Evolutionary conservation across 192 early-diverging fungal species (phyloP), one percentile per base, ranked within the genome.

Genomic region (Globomyces pollinis-pini): DNA sequence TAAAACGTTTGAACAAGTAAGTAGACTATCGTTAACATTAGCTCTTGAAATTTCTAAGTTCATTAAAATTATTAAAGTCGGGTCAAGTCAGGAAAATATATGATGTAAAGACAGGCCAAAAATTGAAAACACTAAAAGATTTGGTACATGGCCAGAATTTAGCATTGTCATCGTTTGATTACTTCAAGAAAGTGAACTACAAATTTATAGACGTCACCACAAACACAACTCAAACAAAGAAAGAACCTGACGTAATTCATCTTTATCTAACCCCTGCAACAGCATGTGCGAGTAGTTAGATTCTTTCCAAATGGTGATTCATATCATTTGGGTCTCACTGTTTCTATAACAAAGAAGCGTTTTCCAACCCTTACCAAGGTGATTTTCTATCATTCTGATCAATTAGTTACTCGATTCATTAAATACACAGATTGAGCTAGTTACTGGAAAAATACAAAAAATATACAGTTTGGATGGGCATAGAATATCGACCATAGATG

Each of bases 301-400:
- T 73, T 76, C 51, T 79, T 68, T 49, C 77, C 77, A 13, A 79
- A 79, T 49, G 77, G 77, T 0, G 77, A 79, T 45, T 21, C 64
- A 12, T 72, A 78, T 36, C 71, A 80, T 43, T 66, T 44, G 45
- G 78, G 78, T 8, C 69, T 62, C 31, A 63, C 50, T 16, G 36
- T 80, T 52, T 67, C 72, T 1, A 50, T 80, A 21, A 65, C 59
- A 13, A 42, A 69, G 29, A 64, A 53, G 13, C 35, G 65, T 33
- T 77, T 63, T 52, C 72, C 62, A 11, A 66, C 65, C 2, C n/a
- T 80, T 4, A 50, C 70, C 38, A 56, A 59, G 57, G 77, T 79
- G 62, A 32, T 49, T 24, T 15, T 64, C 50, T 44, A 31, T 6
- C 41, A 33, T 15, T 28, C 38, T 29, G 41, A 15, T 18, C 20